A percentile compares a stretch with the other conserved stretches of the same genome.
These are phyloP conservation scores for Castanea crenata DNA, from an alignment of 306 rosid species.

Conservation along the genomic window DNA sequence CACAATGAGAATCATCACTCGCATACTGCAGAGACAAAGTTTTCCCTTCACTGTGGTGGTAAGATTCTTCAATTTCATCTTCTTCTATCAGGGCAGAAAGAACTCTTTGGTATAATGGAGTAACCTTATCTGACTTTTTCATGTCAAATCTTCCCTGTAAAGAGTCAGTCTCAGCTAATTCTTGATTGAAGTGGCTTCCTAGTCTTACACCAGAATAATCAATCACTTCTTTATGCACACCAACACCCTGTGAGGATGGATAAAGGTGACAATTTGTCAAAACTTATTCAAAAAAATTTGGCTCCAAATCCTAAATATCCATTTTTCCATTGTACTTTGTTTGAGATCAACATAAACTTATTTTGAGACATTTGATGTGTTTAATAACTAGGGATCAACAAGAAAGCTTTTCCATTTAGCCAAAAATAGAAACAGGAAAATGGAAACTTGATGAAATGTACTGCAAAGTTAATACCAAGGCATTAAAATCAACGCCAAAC, in stretches of 20 bases:
- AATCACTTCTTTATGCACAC: constrained; percentile 40
- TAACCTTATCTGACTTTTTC: constrained; percentile 51
- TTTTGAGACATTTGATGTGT: constrained; percentile 15
- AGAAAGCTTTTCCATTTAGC: constrained; percentile 3
- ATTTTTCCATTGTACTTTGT: constrained; percentile 8
- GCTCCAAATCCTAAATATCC: constrained; percentile 9
- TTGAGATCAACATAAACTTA: constrained; percentile 5
- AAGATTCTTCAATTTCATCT: constrained; percentile 68
- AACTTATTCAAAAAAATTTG: constrained; percentile 11
- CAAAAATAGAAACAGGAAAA: constrained; percentile 17
- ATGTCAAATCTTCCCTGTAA: constrained; percentile 41
- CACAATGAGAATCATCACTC: constrained; percentile 92
- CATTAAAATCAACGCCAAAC: constrained; percentile 50
- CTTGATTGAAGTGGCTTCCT: constrained; percentile 38
- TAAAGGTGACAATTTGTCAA: constrained; percentile 13
- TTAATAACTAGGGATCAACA: constrained; percentile 10
- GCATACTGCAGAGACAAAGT: constrained; percentile 60
- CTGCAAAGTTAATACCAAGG: constrained; percentile 47
- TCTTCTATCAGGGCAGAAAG: constrained; percentile 85
- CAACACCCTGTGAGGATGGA: constrained; percentile 49
- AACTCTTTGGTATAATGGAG: constrained; percentile 80
- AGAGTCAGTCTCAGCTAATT: constrained; percentile 42
- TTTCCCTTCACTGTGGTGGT: constrained; percentile 55
- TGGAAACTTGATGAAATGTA: constrained; percentile 10
- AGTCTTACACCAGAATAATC: constrained; percentile 50